Base-by-base conservation (phyloP, 345 rosid genomes). In the Gossypium raimondii region DNA sequence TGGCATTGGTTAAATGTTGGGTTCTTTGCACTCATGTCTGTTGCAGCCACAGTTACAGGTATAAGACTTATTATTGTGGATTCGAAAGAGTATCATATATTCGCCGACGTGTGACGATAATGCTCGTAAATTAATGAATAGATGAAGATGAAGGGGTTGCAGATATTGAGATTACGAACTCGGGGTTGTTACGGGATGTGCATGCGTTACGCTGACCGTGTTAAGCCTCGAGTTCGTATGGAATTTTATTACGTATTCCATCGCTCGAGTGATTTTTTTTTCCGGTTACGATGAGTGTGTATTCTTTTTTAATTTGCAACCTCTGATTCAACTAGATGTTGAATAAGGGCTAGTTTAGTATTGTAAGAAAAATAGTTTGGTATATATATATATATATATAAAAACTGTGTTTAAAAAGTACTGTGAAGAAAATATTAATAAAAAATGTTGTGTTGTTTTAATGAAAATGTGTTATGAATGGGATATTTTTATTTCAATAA, bases 1-100 rank as follows among this genome's bases (percentile, higher is more conserved):
- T 93, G 99, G 98, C 99, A 93, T 81, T 93, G 99, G 99, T 62
- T 93, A 57, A 93, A 93, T 20, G 87, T 93, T 56, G 70, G 73
- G 4, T 82, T 93, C 85, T 95, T 95, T 41, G 70, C 88, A 50
- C 72, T 78, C 73, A 79, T 88, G 90, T 86, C 98, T 58, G 64
- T 82, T 44, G 92, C 97, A 4, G 97, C 98, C 1, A 83, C 89
- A 22, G 72, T 91, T 52, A 85, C 96, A 34, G 92, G 96, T 74
- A 29, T 93, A 9, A 86, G 94, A 78, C 97, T 93, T 22, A 95
- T 95, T 45, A 81, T 85, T 0, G 83, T 87, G 7, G 92, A 95
- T 77, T 95, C 97, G 62, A 91, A 89, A 78, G 86, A 82, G 7
- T 93, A 89, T 69, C 86, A 91, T 75, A 81, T 91, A 24, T 94